Conservation (phyloP, 768 basidiomycete genomes). For the Leucocoprinus birnbaumii region DNA sequence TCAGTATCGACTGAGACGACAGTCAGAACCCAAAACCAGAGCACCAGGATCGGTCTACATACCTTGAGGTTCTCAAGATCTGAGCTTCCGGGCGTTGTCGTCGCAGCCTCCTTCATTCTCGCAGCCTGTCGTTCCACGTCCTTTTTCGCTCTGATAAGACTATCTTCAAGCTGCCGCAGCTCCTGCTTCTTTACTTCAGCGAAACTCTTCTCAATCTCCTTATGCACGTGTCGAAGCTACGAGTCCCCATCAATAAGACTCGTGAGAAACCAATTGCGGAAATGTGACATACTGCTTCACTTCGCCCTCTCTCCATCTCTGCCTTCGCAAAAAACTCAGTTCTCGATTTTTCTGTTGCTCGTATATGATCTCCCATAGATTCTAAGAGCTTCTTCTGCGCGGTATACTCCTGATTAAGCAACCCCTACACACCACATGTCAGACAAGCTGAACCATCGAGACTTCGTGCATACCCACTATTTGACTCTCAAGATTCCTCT, state of each 20-base stretch:
- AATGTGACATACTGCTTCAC: constrained; percentile 34
- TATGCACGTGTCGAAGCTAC: constrained; percentile 17
- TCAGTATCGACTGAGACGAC: constrained; percentile 64
- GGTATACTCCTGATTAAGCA: constrained; percentile 44
- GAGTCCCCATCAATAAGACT: neutral
- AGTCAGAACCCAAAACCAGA: neutral
- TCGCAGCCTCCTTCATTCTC: neutral
- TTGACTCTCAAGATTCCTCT: constrained; percentile 56
- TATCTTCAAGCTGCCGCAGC: constrained; percentile 45
- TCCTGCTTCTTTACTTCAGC: constrained; percentile 30
- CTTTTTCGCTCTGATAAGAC: constrained; percentile 40
- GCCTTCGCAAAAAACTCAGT: constrained; percentile 28
- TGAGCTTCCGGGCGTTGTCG: constrained; percentile 1
- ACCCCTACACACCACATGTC: constrained; percentile 1
- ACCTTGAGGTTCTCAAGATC: constrained; percentile 10
- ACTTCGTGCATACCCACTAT: constrained; percentile 42
- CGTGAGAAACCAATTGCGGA: neutral
- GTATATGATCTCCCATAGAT: constrained; percentile 21
- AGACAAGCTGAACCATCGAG: neutral
- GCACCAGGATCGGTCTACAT: neutral
- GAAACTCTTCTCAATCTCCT: constrained; percentile 32
- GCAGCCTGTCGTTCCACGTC: constrained; percentile 18
- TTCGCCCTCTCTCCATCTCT: constrained; percentile 36
- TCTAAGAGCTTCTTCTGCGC: constrained; percentile 28
- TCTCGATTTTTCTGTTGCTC: constrained; percentile 26